These are phyloP conservation scores for Fusarium agapanthi DNA, from an alignment of 2,329 filamentous ascomycete genomes.

Conservation along the genomic window DNA sequence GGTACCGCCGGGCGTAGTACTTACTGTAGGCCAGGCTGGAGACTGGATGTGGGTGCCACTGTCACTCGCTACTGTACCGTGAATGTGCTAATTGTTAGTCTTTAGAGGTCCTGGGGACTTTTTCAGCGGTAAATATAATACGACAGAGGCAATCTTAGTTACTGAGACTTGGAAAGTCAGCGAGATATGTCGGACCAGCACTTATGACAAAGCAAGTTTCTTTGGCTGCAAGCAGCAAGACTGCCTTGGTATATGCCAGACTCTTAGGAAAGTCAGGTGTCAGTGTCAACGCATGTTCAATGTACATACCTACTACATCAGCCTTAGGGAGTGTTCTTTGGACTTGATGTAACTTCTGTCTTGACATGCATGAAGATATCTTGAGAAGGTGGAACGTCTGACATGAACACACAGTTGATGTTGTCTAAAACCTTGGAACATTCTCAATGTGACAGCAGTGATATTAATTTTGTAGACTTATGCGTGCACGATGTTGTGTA, in stretches of 20 bases:
- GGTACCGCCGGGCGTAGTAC: not conserved
- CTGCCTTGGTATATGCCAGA: too few relatives aligned
- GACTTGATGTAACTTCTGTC: not conserved
- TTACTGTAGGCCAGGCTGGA: not conserved
- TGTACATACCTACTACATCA: not conserved
- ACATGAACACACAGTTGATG: too few relatives aligned
- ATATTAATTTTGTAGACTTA: too few relatives aligned
- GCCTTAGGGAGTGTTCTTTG: not conserved
- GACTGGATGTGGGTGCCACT: not conserved
- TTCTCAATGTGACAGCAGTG: not conserved
- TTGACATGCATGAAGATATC: not conserved
- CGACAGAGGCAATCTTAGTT: not conserved
- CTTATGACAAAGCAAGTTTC: not conserved
- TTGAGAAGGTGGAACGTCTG: not conserved
- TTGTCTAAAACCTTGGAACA: accelerated
- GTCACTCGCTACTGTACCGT: too few relatives aligned
- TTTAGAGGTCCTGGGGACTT: not conserved
- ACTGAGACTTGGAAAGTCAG: not conserved
- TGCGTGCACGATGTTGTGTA: not conserved
- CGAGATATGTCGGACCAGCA: not conserved
- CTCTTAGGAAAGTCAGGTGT: accelerated
- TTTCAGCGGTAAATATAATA: not conserved
- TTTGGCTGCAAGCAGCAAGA: accelerated
- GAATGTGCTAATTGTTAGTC: not conserved
- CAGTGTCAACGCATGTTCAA: not conserved